Evolutionary conservation across 148 eudicot genomes (phyloP).

Genomic region (Selenicereus undatus): DNA sequence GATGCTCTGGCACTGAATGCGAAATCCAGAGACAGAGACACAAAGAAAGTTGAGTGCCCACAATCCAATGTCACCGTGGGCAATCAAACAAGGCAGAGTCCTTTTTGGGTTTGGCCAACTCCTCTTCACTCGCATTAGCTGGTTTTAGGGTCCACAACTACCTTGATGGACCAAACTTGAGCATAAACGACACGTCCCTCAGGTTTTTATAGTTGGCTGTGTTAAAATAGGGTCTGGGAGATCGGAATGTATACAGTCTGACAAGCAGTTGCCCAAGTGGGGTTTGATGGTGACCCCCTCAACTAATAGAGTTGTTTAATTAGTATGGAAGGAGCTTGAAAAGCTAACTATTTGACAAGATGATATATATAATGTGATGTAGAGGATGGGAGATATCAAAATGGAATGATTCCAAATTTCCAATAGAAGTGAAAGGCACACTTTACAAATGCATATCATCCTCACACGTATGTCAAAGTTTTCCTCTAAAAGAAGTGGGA

Average conservation of each 20-base stretch:
- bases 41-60: conserved; percentile 24
- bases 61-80: conserved; percentile 3
- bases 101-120: conserved; percentile 15
- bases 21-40: conserved; percentile 2
- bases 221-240: too few species aligned
- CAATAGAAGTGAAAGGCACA: conserved; percentile 5
- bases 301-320: not conserved
- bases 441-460: conserved; percentile 19
- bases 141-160: conserved; percentile 27
- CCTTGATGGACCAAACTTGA: conserved; percentile 18
- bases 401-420: not conserved
- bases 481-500: not conserved
- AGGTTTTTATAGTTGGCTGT: too few species aligned
- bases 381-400: conserved; percentile 1
- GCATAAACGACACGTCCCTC: conserved; percentile 7
- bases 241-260: too few species aligned
- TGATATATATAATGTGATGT: not conserved
- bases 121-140: conserved; percentile 15
- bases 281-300: conserved; percentile 14
- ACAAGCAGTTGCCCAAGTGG: not conserved
- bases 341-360: not conserved
- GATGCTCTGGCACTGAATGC: conserved; percentile 31
- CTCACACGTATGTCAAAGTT: not conserved
- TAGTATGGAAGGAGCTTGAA: not conserved
- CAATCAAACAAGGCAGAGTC: not conserved